Evolutionary conservation across 2,329 filamentous ascomycete species (phyloP).

Genomic region (Lachnellula subtilissima): DNA sequence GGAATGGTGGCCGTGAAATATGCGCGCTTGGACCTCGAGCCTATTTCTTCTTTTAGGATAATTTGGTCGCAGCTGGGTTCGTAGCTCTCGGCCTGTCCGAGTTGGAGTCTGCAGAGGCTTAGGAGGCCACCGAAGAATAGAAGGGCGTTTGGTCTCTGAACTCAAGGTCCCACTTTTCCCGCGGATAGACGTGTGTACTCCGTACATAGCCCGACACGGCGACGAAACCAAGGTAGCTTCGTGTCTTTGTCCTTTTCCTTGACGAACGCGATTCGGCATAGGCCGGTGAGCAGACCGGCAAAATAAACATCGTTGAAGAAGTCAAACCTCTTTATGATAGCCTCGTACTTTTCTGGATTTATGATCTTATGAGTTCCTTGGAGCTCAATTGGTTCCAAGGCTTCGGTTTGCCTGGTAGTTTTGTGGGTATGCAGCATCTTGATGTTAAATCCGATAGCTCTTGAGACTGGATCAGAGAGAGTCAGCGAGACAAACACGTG

Average conservation of each 20-base stretch:
- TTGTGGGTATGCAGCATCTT: neutral
- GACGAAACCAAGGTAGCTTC: neutral
- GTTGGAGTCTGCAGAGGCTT: neutral
- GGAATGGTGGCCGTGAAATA: neutral
- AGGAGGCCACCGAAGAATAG: neutral
- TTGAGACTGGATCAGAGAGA: neutral
- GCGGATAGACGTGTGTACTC: neutral
- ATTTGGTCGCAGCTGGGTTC: neutral
- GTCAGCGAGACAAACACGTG: neutral
- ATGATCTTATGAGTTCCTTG: neutral
- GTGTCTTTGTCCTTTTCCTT: neutral
- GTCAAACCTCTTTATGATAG: conserved; percentile 1
- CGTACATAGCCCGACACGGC: neutral
- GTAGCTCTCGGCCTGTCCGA: neutral
- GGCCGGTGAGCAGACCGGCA: neutral
- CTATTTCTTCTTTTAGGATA: neutral
- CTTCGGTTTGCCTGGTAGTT: neutral
- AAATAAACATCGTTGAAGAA: conserved; percentile 5
- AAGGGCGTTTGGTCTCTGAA: neutral
- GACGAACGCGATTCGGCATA: neutral
- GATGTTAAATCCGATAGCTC: neutral
- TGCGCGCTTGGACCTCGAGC: neutral
- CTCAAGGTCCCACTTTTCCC: neutral
- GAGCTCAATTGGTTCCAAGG: neutral
- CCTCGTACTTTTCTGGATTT: neutral